Evolutionary conservation across 441 rosid genomes (phyloP), one percentile per base, ranked within the genome.

Genomic region (Bocquillonia castaneifolia): DNA sequence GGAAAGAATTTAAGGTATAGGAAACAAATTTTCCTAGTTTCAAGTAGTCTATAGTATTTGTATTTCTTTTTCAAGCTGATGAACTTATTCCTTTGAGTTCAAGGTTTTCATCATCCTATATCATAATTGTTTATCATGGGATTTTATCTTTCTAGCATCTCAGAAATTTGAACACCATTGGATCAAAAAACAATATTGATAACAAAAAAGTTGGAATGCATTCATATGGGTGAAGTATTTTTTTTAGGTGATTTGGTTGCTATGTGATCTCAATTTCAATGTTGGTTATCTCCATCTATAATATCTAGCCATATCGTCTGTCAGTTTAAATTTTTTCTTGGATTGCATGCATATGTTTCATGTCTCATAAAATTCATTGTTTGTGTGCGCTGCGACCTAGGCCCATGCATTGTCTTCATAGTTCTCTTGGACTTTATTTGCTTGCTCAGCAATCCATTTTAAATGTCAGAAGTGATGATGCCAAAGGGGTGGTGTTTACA

Each of bases 1-100:
- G 90, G 90, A 80, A 83, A 64, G 90, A 92, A 51, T 78, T 84
- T 79, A 89, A 83, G 92, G 97, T 87, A 55, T 42, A 34, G 39
- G 48, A 26, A 65, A 55, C 31, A 62, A 31, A 36, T 66, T 72
- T 59, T 13, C 48, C 32, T 56, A 40, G 34, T 61, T 61, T 45
- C 22, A 18, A 56, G 56, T 25, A 42, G 15, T 61, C 42, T 40
- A 22, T 57, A 54, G 61, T 18, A 28, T 32, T 40, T 20, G 17
- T 15, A 14, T 45, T 2, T 25, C 15, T 39, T 51, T 37, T 39
- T 42, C 65, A 62, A 15, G 5, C 22, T 17, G 23, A 62, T 42
- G 10, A 10, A 53, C 2, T 60, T 37, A 13, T 12, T 40, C 3
- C 2, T 45, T 6, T 3, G 2, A 8, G 3, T 26, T 32, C 18